A percentile compares a stretch with the other conserved stretches of the same genome.
Evolutionary conservation across 2,329 filamentous ascomycete genomes (phyloP).

Genomic region (Juglanconis oblonga): DNA sequence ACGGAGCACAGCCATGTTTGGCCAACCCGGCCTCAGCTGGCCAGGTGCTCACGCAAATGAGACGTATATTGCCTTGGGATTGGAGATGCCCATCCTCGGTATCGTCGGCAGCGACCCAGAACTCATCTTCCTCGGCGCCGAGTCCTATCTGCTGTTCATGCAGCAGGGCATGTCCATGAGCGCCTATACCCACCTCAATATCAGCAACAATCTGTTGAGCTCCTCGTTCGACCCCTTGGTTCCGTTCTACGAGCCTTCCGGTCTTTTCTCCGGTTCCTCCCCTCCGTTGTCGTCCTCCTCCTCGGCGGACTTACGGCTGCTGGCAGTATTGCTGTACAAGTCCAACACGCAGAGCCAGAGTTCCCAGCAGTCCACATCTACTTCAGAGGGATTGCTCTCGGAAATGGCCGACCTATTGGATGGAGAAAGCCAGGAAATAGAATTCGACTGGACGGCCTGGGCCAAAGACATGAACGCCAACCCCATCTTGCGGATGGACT

Average conservation of each 20-base stretch:
- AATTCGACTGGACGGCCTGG: slow-evolving; percentile 16
- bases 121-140: slow-evolving; percentile 11
- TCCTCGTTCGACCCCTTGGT: slow-evolving; percentile 18
- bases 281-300: slow-evolving; percentile 21
- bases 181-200: slow-evolving; percentile 11
- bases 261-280: slow-evolving; percentile 29
- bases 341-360: background rate
- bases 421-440: background rate
- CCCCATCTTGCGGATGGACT: slow-evolving; percentile 11
- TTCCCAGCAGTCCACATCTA: background rate
- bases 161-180: slow-evolving; percentile 16
- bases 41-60: slow-evolving; percentile 1
- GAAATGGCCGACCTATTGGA: background rate
- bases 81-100: slow-evolving; percentile 17
- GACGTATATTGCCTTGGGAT: slow-evolving; percentile 14
- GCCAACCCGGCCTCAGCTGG: slow-evolving; percentile 8
- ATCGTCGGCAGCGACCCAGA: slow-evolving; percentile 13
- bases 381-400: background rate
- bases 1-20: slow-evolving; percentile 5
- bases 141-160: slow-evolving; percentile 17
- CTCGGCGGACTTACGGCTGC: slow-evolving; percentile 16
- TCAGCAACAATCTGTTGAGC: slow-evolving; percentile 17
- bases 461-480: slow-evolving; percentile 11
- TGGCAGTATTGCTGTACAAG: slow-evolving; percentile 13
- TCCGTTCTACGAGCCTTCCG: slow-evolving; percentile 23